Evolutionary conservation across 2,329 filamentous ascomycete genomes (phyloP), one percentile per base, ranked within the genome.

Genomic region (Alternaria viburni): DNA sequence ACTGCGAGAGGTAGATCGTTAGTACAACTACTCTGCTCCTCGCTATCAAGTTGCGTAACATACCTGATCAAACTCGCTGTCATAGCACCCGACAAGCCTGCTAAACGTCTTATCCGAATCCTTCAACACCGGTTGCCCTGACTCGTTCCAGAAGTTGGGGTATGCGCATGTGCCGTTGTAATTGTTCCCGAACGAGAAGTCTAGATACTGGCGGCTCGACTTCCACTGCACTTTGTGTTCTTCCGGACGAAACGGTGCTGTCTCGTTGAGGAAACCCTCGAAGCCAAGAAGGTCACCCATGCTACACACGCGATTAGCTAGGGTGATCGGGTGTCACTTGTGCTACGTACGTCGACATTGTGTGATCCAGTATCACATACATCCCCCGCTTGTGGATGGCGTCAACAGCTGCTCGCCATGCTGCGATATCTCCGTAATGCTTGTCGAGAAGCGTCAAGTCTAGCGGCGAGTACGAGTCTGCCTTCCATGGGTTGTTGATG

Each of bases 341-440:
- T 51, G 17, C 2, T 32, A 51, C 49, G n/a, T 51, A 51, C 49
- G 88, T 91, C 49, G 86, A 84, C 74, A 90, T 84, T 2, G 89
- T 90, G 71, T 90, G 90, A 73, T 90, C 89, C 62, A 90, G 77
- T 30, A 91, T 80, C 44, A 90, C 87, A 78, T 89, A 90, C 88
- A 91, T 90, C 57, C 83, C 86, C 28, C 86, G 82, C 3, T 77
- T 76, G 69, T 91, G 89, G n/a, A 90, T 88, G 51, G 87, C 87
- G 9, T 83, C 79, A 56, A 90, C 86, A 3, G 85, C 83, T 49
- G 81, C 76, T 69, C 87, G 84, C 87, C 88, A 90, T 58, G 83
- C 79, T 17, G 84, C 76, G 57, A 91, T 86, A 54, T 83, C 85
- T 17, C 88, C 89, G 65, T 86, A 87, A 71, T 91, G 89, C 49